phyloP scores from a whole-genome alignment of 441 rosid genomes.

The Erodium moschatum region DNA sequence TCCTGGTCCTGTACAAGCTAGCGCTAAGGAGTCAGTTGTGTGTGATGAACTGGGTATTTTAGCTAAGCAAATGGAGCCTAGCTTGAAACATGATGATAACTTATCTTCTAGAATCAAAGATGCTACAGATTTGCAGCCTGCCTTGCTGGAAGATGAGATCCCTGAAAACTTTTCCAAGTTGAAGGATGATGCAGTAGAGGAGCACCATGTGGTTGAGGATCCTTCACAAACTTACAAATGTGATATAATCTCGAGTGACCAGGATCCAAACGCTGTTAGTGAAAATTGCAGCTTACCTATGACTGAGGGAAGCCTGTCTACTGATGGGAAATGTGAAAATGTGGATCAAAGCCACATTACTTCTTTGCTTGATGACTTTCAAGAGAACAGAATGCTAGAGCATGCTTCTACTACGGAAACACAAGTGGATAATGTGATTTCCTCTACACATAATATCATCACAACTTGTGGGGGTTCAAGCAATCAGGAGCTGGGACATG shows the following conservation, averaged over 20 bases:
- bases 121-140: constrained; percentile 28
- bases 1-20: constrained; percentile 33
- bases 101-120: constrained; percentile 33
- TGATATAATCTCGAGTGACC: constrained; percentile 26
- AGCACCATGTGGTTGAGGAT: constrained; percentile 35
- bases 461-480: constrained; percentile 25
- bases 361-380: constrained; percentile 26
- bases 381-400: constrained; percentile 29
- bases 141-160: constrained; percentile 28
- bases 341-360: constrained; percentile 26
- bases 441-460: constrained; percentile 22
- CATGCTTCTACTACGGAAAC: constrained; percentile 30
- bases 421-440: constrained; percentile 28
- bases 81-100: constrained; percentile 35
- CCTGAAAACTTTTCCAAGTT: constrained; percentile 30
- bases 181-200: constrained; percentile 32
- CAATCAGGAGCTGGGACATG: constrained; percentile 28
- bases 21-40: constrained; percentile 44
- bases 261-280: constrained; percentile 25
- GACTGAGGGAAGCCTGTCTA: constrained; percentile 21
- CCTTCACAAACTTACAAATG: constrained; percentile 28
- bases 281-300: constrained; percentile 26
- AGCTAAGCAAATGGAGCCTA: constrained; percentile 65
- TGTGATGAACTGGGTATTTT: constrained; percentile 72
- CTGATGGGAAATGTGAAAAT: constrained; percentile 22